Percentiles rank a stretch among this genome's conserved stretches.
Evolutionary conservation across 2,329 filamentous ascomycete species (phyloP).

Genomic region (Aschersonia sp.): DNA sequence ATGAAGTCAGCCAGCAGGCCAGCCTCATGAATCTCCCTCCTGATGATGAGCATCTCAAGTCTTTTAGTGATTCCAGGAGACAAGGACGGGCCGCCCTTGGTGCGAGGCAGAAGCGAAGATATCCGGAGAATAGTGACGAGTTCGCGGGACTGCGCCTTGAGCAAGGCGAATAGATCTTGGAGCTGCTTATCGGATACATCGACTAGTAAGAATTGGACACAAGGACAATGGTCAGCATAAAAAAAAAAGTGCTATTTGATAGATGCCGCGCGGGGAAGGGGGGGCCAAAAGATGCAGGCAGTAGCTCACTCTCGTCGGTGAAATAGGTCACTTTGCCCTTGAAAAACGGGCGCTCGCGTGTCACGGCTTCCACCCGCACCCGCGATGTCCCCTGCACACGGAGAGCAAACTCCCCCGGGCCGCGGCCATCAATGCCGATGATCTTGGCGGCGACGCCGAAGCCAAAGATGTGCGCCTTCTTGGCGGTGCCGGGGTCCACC

Average conservation of each 20-base stretch:
- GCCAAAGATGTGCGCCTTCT: slow-evolving; percentile 61
- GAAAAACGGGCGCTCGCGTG: slow-evolving; percentile 70
- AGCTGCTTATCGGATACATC: slow-evolving; percentile 40
- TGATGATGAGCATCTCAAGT: slow-evolving; percentile 74
- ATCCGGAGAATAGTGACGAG: slow-evolving; percentile 73
- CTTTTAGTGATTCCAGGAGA: slow-evolving; percentile 76
- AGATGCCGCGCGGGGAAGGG: background rate
- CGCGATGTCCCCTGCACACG: slow-evolving; percentile 76
- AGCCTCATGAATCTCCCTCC: slow-evolving; percentile 69
- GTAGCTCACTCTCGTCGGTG: slow-evolving; percentile 48
- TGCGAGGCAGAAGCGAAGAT: slow-evolving; percentile 66
- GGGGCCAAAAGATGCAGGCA: background rate
- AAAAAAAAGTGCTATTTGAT: background rate
- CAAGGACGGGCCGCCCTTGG: slow-evolving; percentile 46
- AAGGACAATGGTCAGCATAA: background rate
- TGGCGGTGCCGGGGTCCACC: slow-evolving; percentile 43
- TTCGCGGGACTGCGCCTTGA: slow-evolving; percentile 77
- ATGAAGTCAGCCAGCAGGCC: slow-evolving; percentile 89
- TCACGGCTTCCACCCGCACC: slow-evolving; percentile 49
- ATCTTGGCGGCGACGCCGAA: slow-evolving; percentile 75
- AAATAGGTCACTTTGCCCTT: slow-evolving; percentile 64
- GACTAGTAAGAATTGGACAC: slow-evolving; percentile 8
- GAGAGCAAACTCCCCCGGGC: slow-evolving; percentile 62
- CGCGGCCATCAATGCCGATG: slow-evolving; percentile 60
- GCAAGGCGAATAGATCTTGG: slow-evolving; percentile 57